phyloP scores from a whole-genome alignment of 805 yeast species.

The Wickerhamiella hasegawae region DNA sequence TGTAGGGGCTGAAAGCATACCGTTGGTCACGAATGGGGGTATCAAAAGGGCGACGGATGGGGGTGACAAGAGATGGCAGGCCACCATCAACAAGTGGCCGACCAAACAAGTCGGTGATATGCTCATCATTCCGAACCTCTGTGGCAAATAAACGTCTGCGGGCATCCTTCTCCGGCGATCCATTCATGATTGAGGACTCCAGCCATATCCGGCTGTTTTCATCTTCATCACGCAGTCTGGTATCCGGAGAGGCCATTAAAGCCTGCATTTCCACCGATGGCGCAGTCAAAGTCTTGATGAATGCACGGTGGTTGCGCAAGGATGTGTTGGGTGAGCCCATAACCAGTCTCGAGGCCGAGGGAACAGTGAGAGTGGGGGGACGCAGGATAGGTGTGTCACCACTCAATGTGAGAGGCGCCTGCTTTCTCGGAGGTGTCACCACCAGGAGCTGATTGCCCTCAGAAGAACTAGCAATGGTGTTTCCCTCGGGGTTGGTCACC shows the following conservation, averaged over 20 bases:
- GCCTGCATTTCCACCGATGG: conserved; percentile 24
- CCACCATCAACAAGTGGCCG: conserved; percentile 21
- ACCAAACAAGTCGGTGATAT: conserved; percentile 15
- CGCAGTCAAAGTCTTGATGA: conserved; percentile 14
- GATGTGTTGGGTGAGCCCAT: conserved; percentile 14
- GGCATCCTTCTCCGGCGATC: conserved; percentile 3
- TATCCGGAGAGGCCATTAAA: conserved; percentile 10
- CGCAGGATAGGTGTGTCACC: conserved; percentile 1
- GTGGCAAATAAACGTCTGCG: conserved; percentile 5
- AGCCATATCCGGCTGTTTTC: not conserved
- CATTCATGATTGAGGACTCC: not conserved
- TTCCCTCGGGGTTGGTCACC: not conserved
- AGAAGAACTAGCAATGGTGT: not conserved
- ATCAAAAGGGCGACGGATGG: conserved; percentile 16
- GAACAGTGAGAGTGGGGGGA: not conserved
- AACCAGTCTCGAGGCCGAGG: conserved; percentile 1
- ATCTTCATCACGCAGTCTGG: not conserved
- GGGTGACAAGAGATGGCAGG: conserved; percentile 22
- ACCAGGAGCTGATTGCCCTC: too few relatives aligned
- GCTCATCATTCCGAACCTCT: conserved; percentile 1
- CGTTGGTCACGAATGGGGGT: conserved; percentile 17
- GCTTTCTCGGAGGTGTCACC: too few relatives aligned
- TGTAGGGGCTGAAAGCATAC: conserved; percentile 15
- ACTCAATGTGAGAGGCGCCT: too few relatives aligned
- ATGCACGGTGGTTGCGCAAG: conserved; percentile 16